A percentile compares a stretch with the other conserved stretches of the same genome.
These are phyloP conservation scores for Termitomyces eurrhizus DNA, from an alignment of 768 basidiomycete genomes.

Conservation along the genomic window DNA sequence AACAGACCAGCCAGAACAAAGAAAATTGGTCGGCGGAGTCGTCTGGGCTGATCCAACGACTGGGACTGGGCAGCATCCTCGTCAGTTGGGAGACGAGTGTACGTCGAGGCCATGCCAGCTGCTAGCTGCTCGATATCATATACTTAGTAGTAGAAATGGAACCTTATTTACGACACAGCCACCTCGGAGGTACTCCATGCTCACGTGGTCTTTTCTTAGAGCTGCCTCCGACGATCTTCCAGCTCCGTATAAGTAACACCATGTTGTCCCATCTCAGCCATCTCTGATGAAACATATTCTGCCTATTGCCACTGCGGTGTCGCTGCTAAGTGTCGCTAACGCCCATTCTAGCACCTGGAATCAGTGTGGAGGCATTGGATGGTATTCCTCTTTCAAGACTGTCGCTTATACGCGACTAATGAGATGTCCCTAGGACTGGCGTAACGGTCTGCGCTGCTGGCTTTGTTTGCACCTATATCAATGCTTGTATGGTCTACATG, in stretches of 20 bases:
- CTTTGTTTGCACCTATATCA: slow-evolving; percentile 37
- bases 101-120: slow-evolving; percentile 19
- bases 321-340: slow-evolving; percentile 15
- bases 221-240: slow-evolving; percentile 11
- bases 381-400: slow-evolving; percentile 14
- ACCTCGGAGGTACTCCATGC: not conserved
- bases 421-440: slow-evolving; percentile 29
- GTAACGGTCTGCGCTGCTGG: slow-evolving; percentile 39
- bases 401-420: not conserved
- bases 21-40: slow-evolving; percentile 24
- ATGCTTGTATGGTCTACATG: slow-evolving; percentile 31
- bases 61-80: slow-evolving; percentile 20
- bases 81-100: slow-evolving; percentile 18
- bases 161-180: not conserved
- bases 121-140: not conserved
- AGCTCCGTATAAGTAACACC: slow-evolving; percentile 6
- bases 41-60: slow-evolving; percentile 21
- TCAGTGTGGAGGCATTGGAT: slow-evolving; percentile 38
- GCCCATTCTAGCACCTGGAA: slow-evolving; percentile 39
- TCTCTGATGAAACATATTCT: slow-evolving; percentile 14
- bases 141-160: not conserved
- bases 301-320: slow-evolving; percentile 9
- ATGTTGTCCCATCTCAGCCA: not conserved
- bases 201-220: slow-evolving; percentile 5
- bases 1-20: slow-evolving; percentile 32